Conservation (phyloP, 805 yeast species). For the Allodekkera sacchari region DNA sequence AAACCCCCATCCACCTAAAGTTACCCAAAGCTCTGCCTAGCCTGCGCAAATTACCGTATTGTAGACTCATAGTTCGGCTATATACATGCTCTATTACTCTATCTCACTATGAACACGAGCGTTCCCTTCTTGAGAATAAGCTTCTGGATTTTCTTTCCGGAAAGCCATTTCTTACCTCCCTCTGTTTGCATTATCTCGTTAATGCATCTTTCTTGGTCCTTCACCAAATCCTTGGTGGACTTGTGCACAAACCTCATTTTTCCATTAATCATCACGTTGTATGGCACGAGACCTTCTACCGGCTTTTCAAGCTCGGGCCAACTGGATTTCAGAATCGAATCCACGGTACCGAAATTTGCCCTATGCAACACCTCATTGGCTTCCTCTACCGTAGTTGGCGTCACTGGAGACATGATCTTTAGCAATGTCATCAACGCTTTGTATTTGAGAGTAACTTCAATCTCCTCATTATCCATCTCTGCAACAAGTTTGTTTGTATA, state of each 20-base stretch:
- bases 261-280: conserved; percentile 67
- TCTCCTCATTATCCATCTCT: conserved; percentile 28
- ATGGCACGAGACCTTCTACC: conserved; percentile 32
- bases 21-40: no score
- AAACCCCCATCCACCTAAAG: no score
- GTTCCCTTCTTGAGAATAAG: conserved; percentile 39
- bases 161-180: conserved; percentile 35
- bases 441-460: conserved; percentile 34
- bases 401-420: conserved; percentile 66
- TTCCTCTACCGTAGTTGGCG: conserved; percentile 80
- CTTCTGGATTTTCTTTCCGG: conserved; percentile 36
- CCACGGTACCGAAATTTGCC: conserved; percentile 11
- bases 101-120: conserved; percentile 16
- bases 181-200: conserved; percentile 26
- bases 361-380: conserved; percentile 49
- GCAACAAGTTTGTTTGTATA: conserved; percentile 44
- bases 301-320: conserved; percentile 54
- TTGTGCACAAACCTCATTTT: conserved; percentile 43
- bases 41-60: no score
- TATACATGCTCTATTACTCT: conserved; percentile 2
- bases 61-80: no score
- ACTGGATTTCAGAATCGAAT: conserved; percentile 43
- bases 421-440: conserved; percentile 35
- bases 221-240: conserved; percentile 26
- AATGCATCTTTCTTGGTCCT: conserved; percentile 29